phyloP scores from a whole-genome alignment of 441 rosid species.

The Gossypium aridum region DNA sequence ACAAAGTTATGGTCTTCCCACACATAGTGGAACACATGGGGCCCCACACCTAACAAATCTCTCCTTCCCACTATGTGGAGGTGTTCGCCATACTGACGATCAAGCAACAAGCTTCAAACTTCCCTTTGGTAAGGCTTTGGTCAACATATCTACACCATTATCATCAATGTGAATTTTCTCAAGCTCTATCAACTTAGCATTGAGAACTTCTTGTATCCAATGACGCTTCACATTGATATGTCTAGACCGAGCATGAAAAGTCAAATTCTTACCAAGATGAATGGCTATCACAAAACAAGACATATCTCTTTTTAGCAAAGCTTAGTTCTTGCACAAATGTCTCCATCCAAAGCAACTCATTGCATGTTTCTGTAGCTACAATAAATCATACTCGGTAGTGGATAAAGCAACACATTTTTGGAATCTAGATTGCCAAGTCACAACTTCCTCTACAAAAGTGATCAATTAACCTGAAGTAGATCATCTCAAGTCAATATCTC shows the following conservation, averaged over 20 bases:
- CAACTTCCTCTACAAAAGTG: too few species aligned
- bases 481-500: too few species aligned
- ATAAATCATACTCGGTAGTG: background rate
- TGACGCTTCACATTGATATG: background rate
- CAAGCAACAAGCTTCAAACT: background rate
- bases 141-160: background rate
- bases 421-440: too few species aligned
- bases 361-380: background rate
- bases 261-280: too few species aligned
- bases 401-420: too few species aligned
- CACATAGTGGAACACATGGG: too few species aligned
- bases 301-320: background rate
- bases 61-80: conserved; percentile 23
- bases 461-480: too few species aligned
- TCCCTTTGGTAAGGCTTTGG: background rate
- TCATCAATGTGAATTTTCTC: background rate
- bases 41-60: background rate
- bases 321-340: background rate
- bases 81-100: background rate
- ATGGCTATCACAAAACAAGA: background rate
- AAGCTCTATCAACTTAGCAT: background rate
- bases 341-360: background rate
- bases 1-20: too few species aligned
- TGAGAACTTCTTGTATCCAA: background rate
- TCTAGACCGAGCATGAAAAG: too few species aligned